Evolutionary conservation across 257 asterid genomes (phyloP).

Genomic region (Linderniella brevidens): DNA sequence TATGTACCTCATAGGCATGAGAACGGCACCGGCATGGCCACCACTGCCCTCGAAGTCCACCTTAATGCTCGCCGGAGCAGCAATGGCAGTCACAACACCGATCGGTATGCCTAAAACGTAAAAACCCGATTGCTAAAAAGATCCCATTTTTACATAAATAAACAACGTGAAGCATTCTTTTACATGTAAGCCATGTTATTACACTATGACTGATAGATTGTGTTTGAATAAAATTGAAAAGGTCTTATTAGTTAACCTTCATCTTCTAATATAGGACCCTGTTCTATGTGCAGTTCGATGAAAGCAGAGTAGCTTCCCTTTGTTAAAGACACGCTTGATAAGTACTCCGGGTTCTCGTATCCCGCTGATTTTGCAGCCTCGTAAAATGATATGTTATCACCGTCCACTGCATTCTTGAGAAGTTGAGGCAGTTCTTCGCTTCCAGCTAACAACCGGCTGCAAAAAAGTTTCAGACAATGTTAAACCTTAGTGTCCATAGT

Average conservation of each 20-base stretch:
- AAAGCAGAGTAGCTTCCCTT: slow-evolving; percentile 72
- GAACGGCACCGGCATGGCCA: slow-evolving; percentile 95
- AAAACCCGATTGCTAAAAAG: slow-evolving; percentile 4
- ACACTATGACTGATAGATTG: background rate
- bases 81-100: slow-evolving; percentile 90
- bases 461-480: slow-evolving; percentile 4
- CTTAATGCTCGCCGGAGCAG: slow-evolving; percentile 95
- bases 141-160: background rate
- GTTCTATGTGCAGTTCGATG: slow-evolving; percentile 88
- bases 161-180: too few species aligned
- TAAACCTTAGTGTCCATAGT: background rate
- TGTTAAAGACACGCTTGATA: slow-evolving; percentile 46
- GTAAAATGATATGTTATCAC: slow-evolving; percentile 17
- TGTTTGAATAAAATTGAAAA: background rate
- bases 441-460: slow-evolving; percentile 89
- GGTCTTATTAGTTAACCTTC: slow-evolving; percentile 45
- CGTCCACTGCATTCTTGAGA: slow-evolving; percentile 49
- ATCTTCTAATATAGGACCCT: slow-evolving; percentile 91
- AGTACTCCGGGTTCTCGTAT: slow-evolving; percentile 22
- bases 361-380: slow-evolving; percentile 78
- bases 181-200: background rate
- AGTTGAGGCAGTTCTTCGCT: slow-evolving; percentile 44
- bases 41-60: slow-evolving; percentile 89
- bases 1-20: slow-evolving; percentile 67
- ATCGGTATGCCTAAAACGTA: slow-evolving; percentile 34